phyloP scores from a whole-genome alignment of 805 yeast species.

The Lachancea nothofagi region DNA sequence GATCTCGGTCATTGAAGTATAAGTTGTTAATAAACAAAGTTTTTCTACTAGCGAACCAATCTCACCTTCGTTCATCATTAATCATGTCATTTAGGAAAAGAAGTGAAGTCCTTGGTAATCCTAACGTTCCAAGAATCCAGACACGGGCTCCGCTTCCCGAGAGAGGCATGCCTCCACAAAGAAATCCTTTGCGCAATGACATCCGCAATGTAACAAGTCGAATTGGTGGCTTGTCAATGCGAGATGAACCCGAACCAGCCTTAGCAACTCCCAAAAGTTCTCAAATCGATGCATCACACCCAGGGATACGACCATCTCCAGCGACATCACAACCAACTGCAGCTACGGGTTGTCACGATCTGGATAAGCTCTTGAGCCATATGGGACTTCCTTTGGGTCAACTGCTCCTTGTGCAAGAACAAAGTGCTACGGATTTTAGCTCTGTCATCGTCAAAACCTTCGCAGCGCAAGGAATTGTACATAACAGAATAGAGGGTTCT shows the following conservation, averaged over 20 bases:
- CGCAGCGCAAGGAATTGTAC: conserved; percentile 72
- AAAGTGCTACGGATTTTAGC: conserved; percentile 83
- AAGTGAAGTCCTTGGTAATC: conserved; percentile 40
- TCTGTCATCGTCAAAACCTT: conserved; percentile 62
- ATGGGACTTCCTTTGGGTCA: conserved; percentile 81
- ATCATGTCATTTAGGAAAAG: conserved; percentile 56
- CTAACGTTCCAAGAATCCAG: conserved; percentile 9
- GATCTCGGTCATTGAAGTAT: no score
- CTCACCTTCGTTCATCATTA: no score
- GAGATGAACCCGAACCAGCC: not conserved
- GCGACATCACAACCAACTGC: conserved; percentile 65
- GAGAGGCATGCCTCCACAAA: not conserved
- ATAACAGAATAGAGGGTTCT: conserved; percentile 44
- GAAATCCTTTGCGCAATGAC: not conserved
- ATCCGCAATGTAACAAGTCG: not conserved
- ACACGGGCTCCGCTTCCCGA: not conserved
- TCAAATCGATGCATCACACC: conserved; percentile 31
- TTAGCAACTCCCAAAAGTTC: not conserved
- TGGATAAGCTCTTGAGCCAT: conserved; percentile 72
- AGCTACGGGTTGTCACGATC: conserved; percentile 73
- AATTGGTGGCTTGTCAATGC: conserved; percentile 1
- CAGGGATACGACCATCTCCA: conserved; percentile 71
- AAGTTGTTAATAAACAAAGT: no score
- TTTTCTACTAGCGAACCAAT: no score
- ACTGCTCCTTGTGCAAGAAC: conserved; percentile 68